These are phyloP conservation scores for Cladobotryum protrusum DNA, from an alignment of 2,329 filamentous ascomycete genomes.

Conservation along the genomic window DNA sequence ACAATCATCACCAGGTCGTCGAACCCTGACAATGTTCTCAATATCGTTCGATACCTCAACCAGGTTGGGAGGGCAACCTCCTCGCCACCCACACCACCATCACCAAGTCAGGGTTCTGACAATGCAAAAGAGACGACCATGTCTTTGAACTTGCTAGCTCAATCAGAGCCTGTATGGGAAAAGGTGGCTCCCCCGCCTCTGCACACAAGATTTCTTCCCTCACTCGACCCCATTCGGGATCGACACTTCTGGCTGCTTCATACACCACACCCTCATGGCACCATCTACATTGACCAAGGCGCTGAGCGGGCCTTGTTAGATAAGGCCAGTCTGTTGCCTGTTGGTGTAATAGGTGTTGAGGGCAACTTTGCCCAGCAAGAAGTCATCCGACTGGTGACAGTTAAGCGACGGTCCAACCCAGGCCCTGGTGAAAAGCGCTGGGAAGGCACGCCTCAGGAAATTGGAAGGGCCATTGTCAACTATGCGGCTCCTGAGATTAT, in stretches of 20 bases:
- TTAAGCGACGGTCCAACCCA: conserved; percentile 49
- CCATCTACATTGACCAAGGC: conserved; percentile 86
- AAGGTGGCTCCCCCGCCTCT: conserved; percentile 50
- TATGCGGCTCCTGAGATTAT: conserved; percentile 82
- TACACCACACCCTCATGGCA: conserved; percentile 83
- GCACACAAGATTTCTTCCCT: conserved; percentile 89
- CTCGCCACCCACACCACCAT: conserved; percentile 12
- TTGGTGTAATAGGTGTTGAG: conserved; percentile 84
- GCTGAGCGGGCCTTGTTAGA: conserved; percentile 72
- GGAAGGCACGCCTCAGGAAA: conserved; percentile 56
- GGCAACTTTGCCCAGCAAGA: conserved; percentile 89
- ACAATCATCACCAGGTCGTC: conserved; percentile 92
- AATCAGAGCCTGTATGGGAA: conserved; percentile 18
- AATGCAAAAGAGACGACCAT: conserved; percentile 34
- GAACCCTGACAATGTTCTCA: conserved; percentile 85
- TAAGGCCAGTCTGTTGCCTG: conserved; percentile 83
- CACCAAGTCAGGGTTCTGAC: conserved; percentile 25
- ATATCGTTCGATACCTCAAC: conserved; percentile 67
- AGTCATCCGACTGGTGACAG: conserved; percentile 78
- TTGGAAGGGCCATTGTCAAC: conserved; percentile 86
- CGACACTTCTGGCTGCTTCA: conserved; percentile 97
- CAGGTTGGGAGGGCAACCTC: conserved; percentile 11
- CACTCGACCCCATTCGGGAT: conserved; percentile 77
- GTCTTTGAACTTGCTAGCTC: conserved; percentile 33
- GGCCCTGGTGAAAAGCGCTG: conserved; percentile 39